Evolutionary conservation across 805 yeast species (phyloP), one percentile per base, ranked within the genome.

Genomic region (Lipomyces sp.): DNA sequence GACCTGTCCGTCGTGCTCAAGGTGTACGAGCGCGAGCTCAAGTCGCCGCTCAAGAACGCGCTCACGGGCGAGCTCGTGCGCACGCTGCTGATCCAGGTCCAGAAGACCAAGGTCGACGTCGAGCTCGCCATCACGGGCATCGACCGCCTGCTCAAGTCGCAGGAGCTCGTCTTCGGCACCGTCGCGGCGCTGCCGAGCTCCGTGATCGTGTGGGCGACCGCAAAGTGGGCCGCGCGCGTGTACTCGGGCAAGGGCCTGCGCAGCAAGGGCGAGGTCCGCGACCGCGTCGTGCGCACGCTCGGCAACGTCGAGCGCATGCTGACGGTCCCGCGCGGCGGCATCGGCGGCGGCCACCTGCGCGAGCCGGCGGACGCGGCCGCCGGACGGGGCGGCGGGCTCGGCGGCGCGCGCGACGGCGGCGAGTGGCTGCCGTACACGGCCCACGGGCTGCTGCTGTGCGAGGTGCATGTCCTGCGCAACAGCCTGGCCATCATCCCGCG

Each of bases 31-130:
- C 61, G 69, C 23, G 91, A 88, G 58, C 71, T 93, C 51, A 78
- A 80, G 51, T 65, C 73, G 4, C 98, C 98, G 0, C 63, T 89
- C 41, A 75, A 72, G 48, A 81, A 83, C 33, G 60, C 82, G 1
- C 51, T 89, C 2, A 68, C 70, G 13, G 98, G 98, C 3, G 79
- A 82, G 49, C 74, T 91, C 57, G 68, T 89, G 7, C 75, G 95
- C 47, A 81, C 90, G 14, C 67, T 93, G 40, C 70, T 93, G 62
- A 90, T 91, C 55, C 98, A 93, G 67, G 74, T 93, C n/a, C 98
- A 91, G 67, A 91, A 93, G 69, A 84, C 95, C 11, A 91, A 91
- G 68, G 97, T 93, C 5, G 98, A 91, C 66, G 96, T 95, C 7
- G 89, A 86, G 33, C 72, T 89, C 4, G 98, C 96, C 0, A 78